A percentile compares a stretch with the other conserved stretches of the same genome.
phyloP scores from a whole-genome alignment of 202 grass and related monocot genomes.

The Bolboschoenoplectus hybrid region DNA sequence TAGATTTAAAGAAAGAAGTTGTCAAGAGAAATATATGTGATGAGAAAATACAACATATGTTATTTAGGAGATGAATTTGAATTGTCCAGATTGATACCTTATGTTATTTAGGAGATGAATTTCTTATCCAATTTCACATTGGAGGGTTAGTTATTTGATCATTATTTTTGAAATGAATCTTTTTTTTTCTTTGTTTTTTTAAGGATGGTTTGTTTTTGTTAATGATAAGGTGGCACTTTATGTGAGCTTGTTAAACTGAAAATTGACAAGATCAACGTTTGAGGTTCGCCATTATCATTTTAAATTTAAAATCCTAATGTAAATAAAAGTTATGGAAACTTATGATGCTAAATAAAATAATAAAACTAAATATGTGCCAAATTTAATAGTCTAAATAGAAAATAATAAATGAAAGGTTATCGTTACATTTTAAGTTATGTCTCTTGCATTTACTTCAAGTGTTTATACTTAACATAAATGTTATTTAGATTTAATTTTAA shows the following conservation, averaged over 20 bases:
- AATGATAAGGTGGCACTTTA: too few species aligned
- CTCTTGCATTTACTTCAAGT: too few species aligned
- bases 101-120: not conserved
- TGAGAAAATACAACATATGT: not conserved
- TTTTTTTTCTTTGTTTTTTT: too few species aligned
- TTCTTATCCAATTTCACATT: too few species aligned
- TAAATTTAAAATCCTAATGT: not conserved
- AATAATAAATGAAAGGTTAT: not conserved
- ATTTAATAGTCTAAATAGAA: not conserved
- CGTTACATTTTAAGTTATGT: too few species aligned
- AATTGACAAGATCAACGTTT: not conserved
- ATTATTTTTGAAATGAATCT: too few species aligned
- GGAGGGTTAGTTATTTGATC: too few species aligned
- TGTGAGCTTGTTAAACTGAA: too few species aligned
- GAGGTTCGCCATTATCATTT: not conserved
- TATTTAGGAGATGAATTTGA: slow-evolving; percentile 1
- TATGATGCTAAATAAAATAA: not conserved
- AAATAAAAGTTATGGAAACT: not conserved
- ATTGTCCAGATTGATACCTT: not conserved
- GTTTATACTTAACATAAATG: too few species aligned
- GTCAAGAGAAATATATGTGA: not conserved
- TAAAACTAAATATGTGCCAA: not conserved
- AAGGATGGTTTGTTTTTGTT: too few species aligned
- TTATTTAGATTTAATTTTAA: too few species aligned
- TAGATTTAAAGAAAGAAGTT: not conserved